Evolutionary conservation across 192 early-diverging fungal genomes (phyloP).

Genomic region (Pilaira anomala): DNA sequence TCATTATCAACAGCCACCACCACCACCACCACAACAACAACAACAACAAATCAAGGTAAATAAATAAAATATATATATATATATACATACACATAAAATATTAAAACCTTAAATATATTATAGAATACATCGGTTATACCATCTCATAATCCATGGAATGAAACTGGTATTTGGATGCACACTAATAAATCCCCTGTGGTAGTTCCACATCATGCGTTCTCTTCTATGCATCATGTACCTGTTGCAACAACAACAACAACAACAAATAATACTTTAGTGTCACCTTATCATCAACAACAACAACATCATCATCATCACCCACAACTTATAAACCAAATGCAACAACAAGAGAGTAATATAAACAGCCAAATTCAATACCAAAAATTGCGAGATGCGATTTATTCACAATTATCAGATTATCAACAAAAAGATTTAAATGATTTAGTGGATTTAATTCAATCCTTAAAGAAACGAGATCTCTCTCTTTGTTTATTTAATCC

Average conservation of each 20-base stretch:
- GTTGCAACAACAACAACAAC: not conserved
- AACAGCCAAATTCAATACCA: slow-evolving; percentile 9
- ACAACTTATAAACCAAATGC: slow-evolving; percentile 6
- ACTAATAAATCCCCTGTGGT: slow-evolving; percentile 1
- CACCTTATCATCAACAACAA: not conserved
- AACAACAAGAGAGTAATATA: slow-evolving; percentile 7
- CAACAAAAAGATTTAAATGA: slow-evolving; percentile 23
- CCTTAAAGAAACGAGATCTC: slow-evolving; percentile 26
- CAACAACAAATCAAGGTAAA: too few species aligned
- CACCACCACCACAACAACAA: not conserved
- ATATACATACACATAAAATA: too few species aligned
- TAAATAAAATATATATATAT: too few species aligned
- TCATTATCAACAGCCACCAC: too few species aligned
- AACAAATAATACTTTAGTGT: slow-evolving; percentile 10
- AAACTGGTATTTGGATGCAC: slow-evolving; percentile 9
- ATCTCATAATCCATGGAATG: slow-evolving; percentile 9
- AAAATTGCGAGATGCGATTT: slow-evolving; percentile 28
- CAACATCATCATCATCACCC: not conserved
- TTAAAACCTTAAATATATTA: too few species aligned
- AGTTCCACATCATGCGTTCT: not conserved
- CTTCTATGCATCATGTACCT: not conserved
- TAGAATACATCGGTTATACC: too few species aligned
- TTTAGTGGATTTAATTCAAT: slow-evolving; percentile 33
- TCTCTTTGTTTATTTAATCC: slow-evolving; percentile 36
- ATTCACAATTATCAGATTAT: not conserved